Evolutionary conservation across 1,139 yeast species (phyloP).

Genomic region (Suhomyces anneliseae): DNA sequence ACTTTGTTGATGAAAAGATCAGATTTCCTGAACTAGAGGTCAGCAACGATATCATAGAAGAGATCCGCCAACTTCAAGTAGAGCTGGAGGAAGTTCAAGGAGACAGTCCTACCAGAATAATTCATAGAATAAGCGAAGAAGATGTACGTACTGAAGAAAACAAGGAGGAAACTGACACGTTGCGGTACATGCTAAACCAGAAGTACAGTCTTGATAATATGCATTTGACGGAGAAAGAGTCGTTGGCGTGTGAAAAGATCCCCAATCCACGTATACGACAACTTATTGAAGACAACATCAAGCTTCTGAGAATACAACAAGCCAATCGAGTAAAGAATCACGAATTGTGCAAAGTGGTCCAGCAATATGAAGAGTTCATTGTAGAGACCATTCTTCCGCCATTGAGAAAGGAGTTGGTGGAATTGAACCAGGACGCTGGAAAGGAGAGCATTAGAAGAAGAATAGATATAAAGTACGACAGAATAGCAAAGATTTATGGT

Average conservation of each 20-base stretch:
- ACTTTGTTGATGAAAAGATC: conserved; percentile 25
- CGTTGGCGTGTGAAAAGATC: neutral
- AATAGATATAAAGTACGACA: conserved; percentile 15
- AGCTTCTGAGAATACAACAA: conserved; percentile 22
- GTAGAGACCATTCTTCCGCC: conserved; percentile 29
- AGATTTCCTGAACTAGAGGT: conserved; percentile 20
- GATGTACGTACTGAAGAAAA: neutral
- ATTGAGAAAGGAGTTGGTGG: conserved; percentile 24
- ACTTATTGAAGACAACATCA: conserved; percentile 27
- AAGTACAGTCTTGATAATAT: conserved; percentile 18
- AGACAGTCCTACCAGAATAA: neutral
- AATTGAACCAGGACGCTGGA: conserved; percentile 1
- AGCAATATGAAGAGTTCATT: conserved; percentile 32
- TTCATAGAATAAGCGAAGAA: neutral
- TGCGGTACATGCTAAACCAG: conserved; percentile 16
- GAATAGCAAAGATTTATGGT: conserved; percentile 10
- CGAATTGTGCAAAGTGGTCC: conserved; percentile 23
- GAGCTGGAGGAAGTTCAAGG: neutral
- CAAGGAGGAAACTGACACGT: conserved; percentile 10
- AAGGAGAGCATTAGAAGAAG: conserved; percentile 13
- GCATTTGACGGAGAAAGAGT: neutral
- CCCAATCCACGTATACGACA: conserved; percentile 3
- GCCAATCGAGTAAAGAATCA: conserved; percentile 22
- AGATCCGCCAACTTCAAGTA: neutral
- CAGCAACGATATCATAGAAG: conserved; percentile 2